Conservation (phyloP, 305 asterid genomes). For the Solanum hybrid region DNA sequence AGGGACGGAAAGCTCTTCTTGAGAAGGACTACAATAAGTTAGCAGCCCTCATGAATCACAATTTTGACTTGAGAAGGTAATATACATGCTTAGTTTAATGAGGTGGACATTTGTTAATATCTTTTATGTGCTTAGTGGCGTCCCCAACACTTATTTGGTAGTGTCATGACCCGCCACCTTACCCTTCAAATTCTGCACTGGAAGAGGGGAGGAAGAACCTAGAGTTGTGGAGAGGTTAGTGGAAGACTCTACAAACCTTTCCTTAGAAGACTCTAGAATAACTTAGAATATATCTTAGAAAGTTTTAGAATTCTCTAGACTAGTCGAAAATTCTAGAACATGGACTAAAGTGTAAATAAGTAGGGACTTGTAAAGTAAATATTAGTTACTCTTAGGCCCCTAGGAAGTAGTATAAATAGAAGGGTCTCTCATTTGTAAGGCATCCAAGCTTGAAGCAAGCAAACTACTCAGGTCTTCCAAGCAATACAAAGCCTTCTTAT, state of each 20-base stretch:
- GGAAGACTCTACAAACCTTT: background rate
- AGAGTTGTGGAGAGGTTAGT: background rate
- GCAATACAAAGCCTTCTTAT: background rate
- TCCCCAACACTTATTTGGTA: background rate
- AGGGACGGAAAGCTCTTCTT: conserved; percentile 54
- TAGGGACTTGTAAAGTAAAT: background rate
- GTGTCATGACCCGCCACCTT: background rate
- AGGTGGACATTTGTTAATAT: background rate
- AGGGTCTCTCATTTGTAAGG: background rate
- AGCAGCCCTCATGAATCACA: conserved; percentile 64
- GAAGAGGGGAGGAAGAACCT: background rate
- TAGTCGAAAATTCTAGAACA: background rate
- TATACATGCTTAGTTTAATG: background rate
- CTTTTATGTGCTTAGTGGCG: background rate
- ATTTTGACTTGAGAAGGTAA: conserved; percentile 76
- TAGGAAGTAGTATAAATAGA: background rate
- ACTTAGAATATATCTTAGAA: background rate
- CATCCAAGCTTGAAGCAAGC: background rate
- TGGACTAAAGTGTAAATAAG: background rate
- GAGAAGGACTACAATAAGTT: conserved; percentile 53
- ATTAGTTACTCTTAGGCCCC: background rate
- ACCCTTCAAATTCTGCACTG: background rate
- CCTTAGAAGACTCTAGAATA: background rate
- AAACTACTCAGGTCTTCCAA: background rate
- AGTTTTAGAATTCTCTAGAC: background rate